phyloP scores from a whole-genome alignment of 768 basidiomycete genomes.

The Tylopilus vinaceipallidus region DNA sequence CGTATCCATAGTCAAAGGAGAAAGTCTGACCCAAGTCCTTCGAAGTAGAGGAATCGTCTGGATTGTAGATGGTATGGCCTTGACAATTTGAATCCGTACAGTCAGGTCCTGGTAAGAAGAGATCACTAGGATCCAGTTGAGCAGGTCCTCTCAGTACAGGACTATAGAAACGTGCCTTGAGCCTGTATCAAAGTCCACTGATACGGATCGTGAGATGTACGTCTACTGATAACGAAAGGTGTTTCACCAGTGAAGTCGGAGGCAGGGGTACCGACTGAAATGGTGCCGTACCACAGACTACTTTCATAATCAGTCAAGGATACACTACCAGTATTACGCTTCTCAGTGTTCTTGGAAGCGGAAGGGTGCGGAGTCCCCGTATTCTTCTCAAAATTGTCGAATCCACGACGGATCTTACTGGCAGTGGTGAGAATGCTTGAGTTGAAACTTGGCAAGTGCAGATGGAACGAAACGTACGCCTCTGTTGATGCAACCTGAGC shows the following conservation, averaged over 20 bases:
- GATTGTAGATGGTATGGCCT: conserved; percentile 33
- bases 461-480: conserved; percentile 4
- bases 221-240: not conserved
- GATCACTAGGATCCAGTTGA: conserved; percentile 14
- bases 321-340: not conserved
- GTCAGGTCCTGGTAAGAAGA: conserved; percentile 25
- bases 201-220: too few species aligned
- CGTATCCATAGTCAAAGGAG: not conserved
- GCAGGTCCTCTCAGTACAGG: not conserved
- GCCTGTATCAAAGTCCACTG: not conserved
- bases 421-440: not conserved
- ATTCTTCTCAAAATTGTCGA: conserved; percentile 1
- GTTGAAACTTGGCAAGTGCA: not conserved
- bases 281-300: conserved; percentile 10
- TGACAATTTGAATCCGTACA: conserved; percentile 26
- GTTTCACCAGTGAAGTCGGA: not conserved
- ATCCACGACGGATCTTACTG: conserved; percentile 3
- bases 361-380: not conserved
- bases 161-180: conserved; percentile 11
- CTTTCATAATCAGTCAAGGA: not conserved
- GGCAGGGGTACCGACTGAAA: conserved; percentile 8
- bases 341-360: not conserved
- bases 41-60: conserved; percentile 14
- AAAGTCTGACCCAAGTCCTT: not conserved
- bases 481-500: conserved; percentile 1